These are phyloP conservation scores for Purpureocillium takamizusanense DNA, from an alignment of 2,329 filamentous ascomycete genomes.

Conservation along the genomic window DNA sequence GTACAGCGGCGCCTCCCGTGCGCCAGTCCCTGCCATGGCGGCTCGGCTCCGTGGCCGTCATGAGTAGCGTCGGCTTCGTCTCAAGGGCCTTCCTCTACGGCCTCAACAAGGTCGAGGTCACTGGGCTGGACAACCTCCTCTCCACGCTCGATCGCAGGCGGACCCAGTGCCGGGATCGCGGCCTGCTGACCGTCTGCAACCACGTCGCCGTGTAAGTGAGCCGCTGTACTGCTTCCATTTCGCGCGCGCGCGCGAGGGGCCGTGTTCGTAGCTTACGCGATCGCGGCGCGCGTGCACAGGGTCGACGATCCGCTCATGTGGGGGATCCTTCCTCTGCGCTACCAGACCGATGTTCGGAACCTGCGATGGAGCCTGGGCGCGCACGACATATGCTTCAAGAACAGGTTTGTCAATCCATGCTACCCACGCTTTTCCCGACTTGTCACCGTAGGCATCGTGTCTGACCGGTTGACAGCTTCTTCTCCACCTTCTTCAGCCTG, in stretches of 20 bases:
- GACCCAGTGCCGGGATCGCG: conserved; percentile 57
- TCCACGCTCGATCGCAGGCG: conserved; percentile 64
- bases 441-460: too few species aligned
- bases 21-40: conserved; percentile 62
- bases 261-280: background rate
- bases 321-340: conserved; percentile 73
- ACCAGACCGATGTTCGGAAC: conserved; percentile 63
- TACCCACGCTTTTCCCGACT: too few species aligned
- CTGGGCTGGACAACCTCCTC: conserved; percentile 69
- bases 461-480: too few species aligned
- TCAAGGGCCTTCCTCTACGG: conserved; percentile 68
- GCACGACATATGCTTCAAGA: conserved; percentile 91
- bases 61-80: conserved; percentile 63
- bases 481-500: conserved; percentile 73
- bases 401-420: conserved; percentile 52
- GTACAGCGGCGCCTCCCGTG: conserved; percentile 14
- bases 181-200: conserved; percentile 64
- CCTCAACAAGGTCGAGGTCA: conserved; percentile 65
- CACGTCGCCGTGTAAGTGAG: conserved; percentile 28
- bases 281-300: conserved; percentile 34
- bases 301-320: conserved; percentile 92
- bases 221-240: too few species aligned
- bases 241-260: too few species aligned
- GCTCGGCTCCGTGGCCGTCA: conserved; percentile 60
- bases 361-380: conserved; percentile 85